Conservation (phyloP, 805 yeast genomes). For the Blastobotrys terrestris region DNA sequence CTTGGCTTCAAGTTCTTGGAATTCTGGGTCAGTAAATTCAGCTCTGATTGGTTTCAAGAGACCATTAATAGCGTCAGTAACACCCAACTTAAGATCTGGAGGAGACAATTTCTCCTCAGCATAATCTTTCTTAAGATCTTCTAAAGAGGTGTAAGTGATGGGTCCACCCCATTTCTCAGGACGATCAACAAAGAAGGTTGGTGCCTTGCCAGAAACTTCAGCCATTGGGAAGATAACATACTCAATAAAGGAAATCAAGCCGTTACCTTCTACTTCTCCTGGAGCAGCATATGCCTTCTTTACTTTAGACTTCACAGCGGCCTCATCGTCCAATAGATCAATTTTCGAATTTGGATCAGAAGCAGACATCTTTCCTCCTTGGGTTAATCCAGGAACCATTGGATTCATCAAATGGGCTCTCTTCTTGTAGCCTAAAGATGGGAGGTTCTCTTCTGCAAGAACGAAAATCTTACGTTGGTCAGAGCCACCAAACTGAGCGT, state of each 20-base stretch:
- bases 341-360: slow-evolving; percentile 98
- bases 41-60: slow-evolving; percentile 80
- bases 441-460: slow-evolving; percentile 91
- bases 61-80: slow-evolving; percentile 73
- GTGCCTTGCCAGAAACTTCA: slow-evolving; percentile 45
- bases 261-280: slow-evolving; percentile 86
- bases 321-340: slow-evolving; percentile 86
- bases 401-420: slow-evolving; percentile 98
- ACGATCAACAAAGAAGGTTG: slow-evolving; percentile 71
- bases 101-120: slow-evolving; percentile 75
- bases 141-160: slow-evolving; percentile 61
- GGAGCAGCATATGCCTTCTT: slow-evolving; percentile 93
- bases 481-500: slow-evolving; percentile 97
- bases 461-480: slow-evolving; percentile 98
- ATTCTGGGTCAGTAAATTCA: slow-evolving; percentile 59
- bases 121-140: slow-evolving; percentile 64
- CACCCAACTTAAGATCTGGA: slow-evolving; percentile 90
- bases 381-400: slow-evolving; percentile 96
- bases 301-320: slow-evolving; percentile 81
- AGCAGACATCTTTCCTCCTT: slow-evolving; percentile 98
- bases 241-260: slow-evolving; percentile 79
- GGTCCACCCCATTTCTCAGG: slow-evolving; percentile 98
- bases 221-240: slow-evolving; percentile 81
- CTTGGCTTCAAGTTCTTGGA: slow-evolving; percentile 62
- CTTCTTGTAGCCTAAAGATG: slow-evolving; percentile 83